Conservation (phyloP, 352 stramenopile species). For the Globisporangium okanoganense region DNA sequence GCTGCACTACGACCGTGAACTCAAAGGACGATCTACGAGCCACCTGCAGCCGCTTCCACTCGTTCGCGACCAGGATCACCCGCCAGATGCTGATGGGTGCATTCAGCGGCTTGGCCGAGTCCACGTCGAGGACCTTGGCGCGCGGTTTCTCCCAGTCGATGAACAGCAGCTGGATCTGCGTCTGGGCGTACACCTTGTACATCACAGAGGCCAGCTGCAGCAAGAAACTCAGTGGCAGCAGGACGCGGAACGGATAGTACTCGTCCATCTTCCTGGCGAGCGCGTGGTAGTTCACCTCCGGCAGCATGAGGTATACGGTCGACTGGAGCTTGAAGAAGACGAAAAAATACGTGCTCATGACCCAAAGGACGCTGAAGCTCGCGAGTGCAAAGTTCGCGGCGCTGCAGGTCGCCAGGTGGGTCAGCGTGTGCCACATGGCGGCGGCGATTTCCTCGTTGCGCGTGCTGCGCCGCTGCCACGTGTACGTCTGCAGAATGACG, state of each 20-base stretch:
- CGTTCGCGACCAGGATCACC: conserved; percentile 93
- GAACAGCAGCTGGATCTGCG: conserved; percentile 85
- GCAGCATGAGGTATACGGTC: conserved; percentile 86
- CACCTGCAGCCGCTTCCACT: conserved; percentile 92
- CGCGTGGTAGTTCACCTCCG: conserved; percentile 48
- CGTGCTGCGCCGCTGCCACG: conserved; percentile 82
- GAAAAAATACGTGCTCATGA: conserved; percentile 87
- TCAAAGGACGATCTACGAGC: conserved; percentile 68
- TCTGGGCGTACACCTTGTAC: conserved; percentile 76
- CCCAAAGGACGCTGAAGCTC: conserved; percentile 61
- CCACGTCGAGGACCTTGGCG: conserved; percentile 54
- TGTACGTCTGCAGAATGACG: conserved; percentile 77
- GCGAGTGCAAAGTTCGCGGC: conserved; percentile 38
- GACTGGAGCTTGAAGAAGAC: conserved; percentile 94
- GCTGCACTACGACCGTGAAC: conserved; percentile 80
- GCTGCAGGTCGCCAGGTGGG: conserved; percentile 31
- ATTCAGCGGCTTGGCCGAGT: conserved; percentile 37
- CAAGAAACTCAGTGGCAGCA: conserved; percentile 79
- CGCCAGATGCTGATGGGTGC: conserved; percentile 90
- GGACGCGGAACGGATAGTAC: conserved; percentile 84
- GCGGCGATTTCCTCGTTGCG: conserved; percentile 59
- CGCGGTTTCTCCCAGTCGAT: conserved; percentile 93
- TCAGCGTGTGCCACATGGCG: conserved; percentile 45
- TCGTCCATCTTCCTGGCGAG: conserved; percentile 59
- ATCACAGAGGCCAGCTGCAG: conserved; percentile 79